Evolutionary conservation across 2,329 filamentous ascomycete species (phyloP), one percentile per base, ranked within the genome.

Genomic region (Rutstroemia sp.): DNA sequence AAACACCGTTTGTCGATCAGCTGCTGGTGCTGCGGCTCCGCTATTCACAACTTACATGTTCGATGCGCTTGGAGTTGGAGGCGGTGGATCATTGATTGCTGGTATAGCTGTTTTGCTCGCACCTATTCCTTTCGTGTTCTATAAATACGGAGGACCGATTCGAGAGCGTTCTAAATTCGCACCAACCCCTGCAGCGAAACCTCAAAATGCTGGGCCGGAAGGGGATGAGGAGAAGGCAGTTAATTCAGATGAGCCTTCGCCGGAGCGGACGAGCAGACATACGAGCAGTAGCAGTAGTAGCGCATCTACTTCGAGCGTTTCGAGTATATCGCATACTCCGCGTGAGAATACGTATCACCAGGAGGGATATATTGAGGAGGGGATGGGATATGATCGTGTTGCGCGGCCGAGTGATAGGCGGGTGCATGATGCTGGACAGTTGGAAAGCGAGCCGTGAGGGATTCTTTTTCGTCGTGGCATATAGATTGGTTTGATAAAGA

Each of bases 11-110:
- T 75, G 78, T 49, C 75, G 86, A n/a, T 82, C 77, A 8, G 73
- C 77, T 5, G 84, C 86, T 59, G 87, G 84, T 10, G 85, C 84
- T 5, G 71, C 82, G 0, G 76, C 87, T 1, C 84, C 84, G 0
- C 71, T 87, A 1, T 83, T 82, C 10, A 84, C 83, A 0, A 70
- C 76, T 0, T 72, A 74, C 12, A 71, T 72, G 69, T 72, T 70
- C 57, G 65, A 71, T 5, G 70, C 70, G 42, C 67, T 79, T 2
- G 75, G 64, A 65, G 81, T 67, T 65, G 83, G 69, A 61, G 87
- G 67, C 78, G 78, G 62, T 1, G 78, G 77, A 12, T 75, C 71
- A 21, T 58, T 77, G 2, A 67, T 76, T 27, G 74, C 64, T 0
- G 81, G 83, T 54, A 70, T 83, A 16, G 75, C 75, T 0, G 63